These are phyloP conservation scores for Lachancea fermentati DNA, from an alignment of 805 yeast genomes.

Conservation along the genomic window DNA sequence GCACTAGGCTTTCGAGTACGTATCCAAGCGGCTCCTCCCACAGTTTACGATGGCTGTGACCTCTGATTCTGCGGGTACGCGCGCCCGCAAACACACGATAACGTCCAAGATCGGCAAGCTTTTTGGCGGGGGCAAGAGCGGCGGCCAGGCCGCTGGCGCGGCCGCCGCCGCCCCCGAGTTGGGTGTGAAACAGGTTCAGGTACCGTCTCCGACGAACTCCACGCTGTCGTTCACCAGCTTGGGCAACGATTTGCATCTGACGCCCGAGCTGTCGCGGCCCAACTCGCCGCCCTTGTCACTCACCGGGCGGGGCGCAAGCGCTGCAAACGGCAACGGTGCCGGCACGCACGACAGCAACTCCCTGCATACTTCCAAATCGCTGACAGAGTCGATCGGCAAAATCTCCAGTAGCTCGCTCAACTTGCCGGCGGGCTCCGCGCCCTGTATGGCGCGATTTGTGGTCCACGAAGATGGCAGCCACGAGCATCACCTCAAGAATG, in stretches of 20 bases:
- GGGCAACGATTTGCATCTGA: not conserved
- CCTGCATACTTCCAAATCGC: conserved; percentile 1
- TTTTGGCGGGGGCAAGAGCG: conserved; percentile 7
- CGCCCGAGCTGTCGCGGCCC: conserved; percentile 6
- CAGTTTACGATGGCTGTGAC: not conserved
- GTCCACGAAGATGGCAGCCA: conserved; percentile 68
- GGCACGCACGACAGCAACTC: conserved; percentile 4
- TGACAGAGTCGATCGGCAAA: conserved; percentile 2
- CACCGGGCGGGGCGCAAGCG: conserved; percentile 4
- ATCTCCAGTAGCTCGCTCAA: conserved; percentile 5
- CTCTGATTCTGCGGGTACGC: conserved; percentile 1
- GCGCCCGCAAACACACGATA: conserved; percentile 8
- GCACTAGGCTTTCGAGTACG: too few relatives aligned
- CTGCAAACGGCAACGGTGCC: not conserved
- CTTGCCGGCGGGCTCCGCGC: conserved; percentile 5
- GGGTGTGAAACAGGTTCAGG: conserved; percentile 2
- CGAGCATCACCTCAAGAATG: conserved; percentile 70
- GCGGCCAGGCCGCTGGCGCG: not conserved
- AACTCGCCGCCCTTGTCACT: conserved; percentile 8
- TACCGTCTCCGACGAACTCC: conserved; percentile 9
- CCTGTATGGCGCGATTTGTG: conserved; percentile 37
- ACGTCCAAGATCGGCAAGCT: conserved; percentile 13
- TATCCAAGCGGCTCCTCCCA: not conserved
- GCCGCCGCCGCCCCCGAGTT: not conserved
- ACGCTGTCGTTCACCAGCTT: conserved; percentile 6